phyloP scores from a whole-genome alignment of 805 yeast genomes.

The Isabelozyma rhagii region DNA sequence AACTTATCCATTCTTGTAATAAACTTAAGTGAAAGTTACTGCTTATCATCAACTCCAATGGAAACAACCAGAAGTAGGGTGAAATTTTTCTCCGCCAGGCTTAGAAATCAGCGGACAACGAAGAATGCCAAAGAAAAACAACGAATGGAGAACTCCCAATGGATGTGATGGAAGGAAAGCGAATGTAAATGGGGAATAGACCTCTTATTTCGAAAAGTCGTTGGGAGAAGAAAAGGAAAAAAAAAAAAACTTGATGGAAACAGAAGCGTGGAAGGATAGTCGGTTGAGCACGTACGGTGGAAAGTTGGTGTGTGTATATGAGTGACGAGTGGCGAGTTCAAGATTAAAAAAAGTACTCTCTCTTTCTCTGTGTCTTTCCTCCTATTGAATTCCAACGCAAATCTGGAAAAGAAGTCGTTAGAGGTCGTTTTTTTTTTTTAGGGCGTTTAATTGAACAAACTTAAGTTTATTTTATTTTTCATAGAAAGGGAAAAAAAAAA shows the following conservation, averaged over 20 bases:
- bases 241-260: neutral
- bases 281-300: too few species aligned
- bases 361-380: neutral
- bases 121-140: neutral
- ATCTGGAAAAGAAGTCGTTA: neutral
- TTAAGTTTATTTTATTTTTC: neutral
- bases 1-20: constrained; percentile 29
- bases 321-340: too few species aligned
- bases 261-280: too few species aligned
- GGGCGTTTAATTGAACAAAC: neutral
- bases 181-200: neutral
- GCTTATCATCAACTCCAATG: too few species aligned
- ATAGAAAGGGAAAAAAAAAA: neutral
- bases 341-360: too few species aligned
- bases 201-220: too few species aligned
- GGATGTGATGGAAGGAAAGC: neutral
- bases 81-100: neutral
- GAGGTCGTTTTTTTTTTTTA: neutral
- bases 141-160: neutral
- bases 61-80: too few species aligned
- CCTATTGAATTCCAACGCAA: neutral
- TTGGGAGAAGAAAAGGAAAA: too few species aligned
- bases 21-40: too few species aligned
- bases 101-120: too few species aligned
- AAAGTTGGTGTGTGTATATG: too few species aligned